Evolutionary conservation across 2,329 filamentous ascomycete genomes (phyloP).

Genomic region (Emydomyces testavorans): DNA sequence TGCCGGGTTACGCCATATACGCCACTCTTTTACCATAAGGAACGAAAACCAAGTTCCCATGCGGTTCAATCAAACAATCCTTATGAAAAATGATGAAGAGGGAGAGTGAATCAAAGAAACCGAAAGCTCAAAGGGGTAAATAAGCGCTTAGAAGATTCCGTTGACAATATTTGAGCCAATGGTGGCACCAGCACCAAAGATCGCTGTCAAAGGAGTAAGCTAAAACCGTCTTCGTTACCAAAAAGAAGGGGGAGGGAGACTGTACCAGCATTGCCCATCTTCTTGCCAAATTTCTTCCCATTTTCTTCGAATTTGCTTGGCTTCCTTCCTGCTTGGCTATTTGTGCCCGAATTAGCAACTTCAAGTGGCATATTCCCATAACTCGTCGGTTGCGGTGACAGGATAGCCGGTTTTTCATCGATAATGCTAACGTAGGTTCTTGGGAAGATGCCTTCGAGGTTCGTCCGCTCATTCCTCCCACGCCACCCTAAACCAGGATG

Average conservation of each 20-base stretch:
- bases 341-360: constrained; percentile 48
- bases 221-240: background rate
- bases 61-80: background rate
- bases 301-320: constrained; percentile 57
- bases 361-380: constrained; percentile 61
- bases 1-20: constrained; percentile 1
- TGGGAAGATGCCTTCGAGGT: constrained; percentile 88
- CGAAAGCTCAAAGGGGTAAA: background rate
- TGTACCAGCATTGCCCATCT: constrained; percentile 59
- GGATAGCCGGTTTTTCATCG: constrained; percentile 47
- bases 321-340: constrained; percentile 32
- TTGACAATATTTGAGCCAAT: constrained; percentile 85
- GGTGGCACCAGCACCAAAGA: constrained; percentile 86
- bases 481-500: constrained; percentile 51
- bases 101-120: background rate
- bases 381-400: constrained; percentile 32
- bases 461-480: constrained; percentile 72
- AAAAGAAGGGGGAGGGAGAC: constrained; percentile 12
- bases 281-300: constrained; percentile 95
- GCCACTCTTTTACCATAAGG: background rate
- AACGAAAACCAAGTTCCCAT: background rate
- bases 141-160: constrained; percentile 60
- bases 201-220: constrained; percentile 46
- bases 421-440: constrained; percentile 68
- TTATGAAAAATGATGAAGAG: background rate